Evolutionary conservation across 257 asterid species (phyloP).

Genomic region (Nicotiana obtusifolia): DNA sequence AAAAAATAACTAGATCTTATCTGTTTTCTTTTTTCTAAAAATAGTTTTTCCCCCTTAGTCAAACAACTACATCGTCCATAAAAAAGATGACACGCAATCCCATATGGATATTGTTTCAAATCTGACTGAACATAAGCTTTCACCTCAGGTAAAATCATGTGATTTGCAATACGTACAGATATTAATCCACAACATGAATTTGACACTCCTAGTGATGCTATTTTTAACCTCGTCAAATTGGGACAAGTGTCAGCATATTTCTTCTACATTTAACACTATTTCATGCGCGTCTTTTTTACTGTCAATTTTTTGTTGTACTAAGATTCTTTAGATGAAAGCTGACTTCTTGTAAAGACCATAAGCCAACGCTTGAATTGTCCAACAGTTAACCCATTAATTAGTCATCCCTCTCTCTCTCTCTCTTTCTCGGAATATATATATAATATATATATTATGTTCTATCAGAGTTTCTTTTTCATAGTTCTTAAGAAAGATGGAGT

Average conservation of each 20-base stretch:
- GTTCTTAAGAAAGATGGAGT: too few species aligned
- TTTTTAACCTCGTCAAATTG: neutral
- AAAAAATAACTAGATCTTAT: neutral
- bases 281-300: neutral
- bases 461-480: too few species aligned
- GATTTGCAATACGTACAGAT: neutral
- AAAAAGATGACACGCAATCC: neutral
- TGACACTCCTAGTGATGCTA: neutral
- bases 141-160: neutral
- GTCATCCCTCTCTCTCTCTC: neutral
- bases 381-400: neutral
- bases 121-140: neutral
- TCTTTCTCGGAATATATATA: too few species aligned
- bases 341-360: neutral
- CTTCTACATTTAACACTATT: neutral
- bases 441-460: too few species aligned
- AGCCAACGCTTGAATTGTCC: neutral
- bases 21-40: neutral
- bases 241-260: neutral
- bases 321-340: neutral
- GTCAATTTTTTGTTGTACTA: neutral
- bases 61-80: neutral
- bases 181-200: neutral
- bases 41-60: neutral
- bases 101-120: neutral